These are phyloP conservation scores for Skeletonema menzelii DNA, from an alignment of 108 stramenopile species.

Conservation along the genomic window DNA sequence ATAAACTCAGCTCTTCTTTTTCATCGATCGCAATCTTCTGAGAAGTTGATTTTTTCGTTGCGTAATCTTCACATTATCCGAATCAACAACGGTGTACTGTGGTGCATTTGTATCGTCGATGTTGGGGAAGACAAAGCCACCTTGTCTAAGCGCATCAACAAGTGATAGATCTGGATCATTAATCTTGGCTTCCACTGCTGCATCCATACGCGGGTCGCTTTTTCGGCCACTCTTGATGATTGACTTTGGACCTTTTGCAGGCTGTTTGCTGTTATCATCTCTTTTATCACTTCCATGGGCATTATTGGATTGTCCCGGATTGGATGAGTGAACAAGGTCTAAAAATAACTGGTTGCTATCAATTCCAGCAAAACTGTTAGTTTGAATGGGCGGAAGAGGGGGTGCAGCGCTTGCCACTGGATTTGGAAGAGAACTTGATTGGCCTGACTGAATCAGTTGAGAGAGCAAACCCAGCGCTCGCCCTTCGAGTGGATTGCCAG, in stretches of 20 bases:
- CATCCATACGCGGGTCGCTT: constrained; percentile 72
- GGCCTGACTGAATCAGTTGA: background rate
- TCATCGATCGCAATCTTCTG: constrained; percentile 64
- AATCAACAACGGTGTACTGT: constrained; percentile 44
- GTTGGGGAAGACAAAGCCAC: constrained; percentile 74
- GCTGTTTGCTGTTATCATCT: background rate
- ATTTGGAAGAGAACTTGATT: constrained; percentile 6
- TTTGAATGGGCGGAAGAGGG: background rate
- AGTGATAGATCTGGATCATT: constrained; percentile 61
- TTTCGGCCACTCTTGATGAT: constrained; percentile 55
- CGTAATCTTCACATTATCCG: constrained; percentile 69
- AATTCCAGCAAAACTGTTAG: background rate
- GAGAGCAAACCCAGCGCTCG: constrained; percentile 5
- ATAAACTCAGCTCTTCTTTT: constrained; percentile 26
- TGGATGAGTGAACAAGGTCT: constrained; percentile 2
- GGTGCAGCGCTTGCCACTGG: background rate
- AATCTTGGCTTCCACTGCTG: constrained; percentile 75
- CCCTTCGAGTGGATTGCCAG: background rate
- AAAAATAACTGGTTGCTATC: background rate
- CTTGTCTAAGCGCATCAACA: constrained; percentile 64
- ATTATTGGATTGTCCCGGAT: background rate
- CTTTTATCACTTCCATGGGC: background rate
- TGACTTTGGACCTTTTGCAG: constrained; percentile 31
- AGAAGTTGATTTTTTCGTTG: constrained; percentile 85
- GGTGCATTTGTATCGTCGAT: constrained; percentile 45